phyloP scores from a whole-genome alignment of 2,329 filamentous ascomycete species.

The Phyllosticta capitalensis region DNA sequence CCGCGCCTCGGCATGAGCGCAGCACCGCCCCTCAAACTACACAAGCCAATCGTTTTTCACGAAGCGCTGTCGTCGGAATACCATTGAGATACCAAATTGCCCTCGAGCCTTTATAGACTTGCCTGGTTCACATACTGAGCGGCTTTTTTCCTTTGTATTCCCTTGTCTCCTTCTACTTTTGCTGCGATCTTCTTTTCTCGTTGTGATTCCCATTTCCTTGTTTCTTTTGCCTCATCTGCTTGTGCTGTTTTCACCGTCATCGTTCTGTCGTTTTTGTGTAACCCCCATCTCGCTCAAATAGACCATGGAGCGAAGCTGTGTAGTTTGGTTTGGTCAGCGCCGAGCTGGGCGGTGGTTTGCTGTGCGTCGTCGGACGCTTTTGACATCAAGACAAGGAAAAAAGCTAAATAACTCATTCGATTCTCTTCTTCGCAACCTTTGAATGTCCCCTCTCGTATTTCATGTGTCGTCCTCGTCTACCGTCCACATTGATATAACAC shows the following conservation, averaged over 20 bases:
- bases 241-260: not conserved
- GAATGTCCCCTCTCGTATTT: not conserved
- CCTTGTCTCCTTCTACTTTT: not conserved
- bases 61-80: not conserved
- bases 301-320: not conserved
- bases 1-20: not conserved
- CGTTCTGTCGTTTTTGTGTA: not conserved
- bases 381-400: not conserved
- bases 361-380: not conserved
- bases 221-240: not conserved
- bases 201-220: not conserved
- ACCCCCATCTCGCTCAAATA: not conserved
- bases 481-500: too few species aligned
- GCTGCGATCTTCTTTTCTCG: not conserved
- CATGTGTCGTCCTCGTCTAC: too few species aligned
- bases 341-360: not conserved
- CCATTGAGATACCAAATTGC: not conserved
- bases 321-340: not conserved
- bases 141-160: not conserved
- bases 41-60: not conserved
- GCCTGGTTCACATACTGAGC: not conserved
- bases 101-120: not conserved
- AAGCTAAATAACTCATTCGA: not conserved
- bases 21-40: not conserved
- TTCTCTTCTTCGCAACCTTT: not conserved